phyloP scores from a whole-genome alignment of 768 basidiomycete species.

The Punctularia strigosozonata region DNA sequence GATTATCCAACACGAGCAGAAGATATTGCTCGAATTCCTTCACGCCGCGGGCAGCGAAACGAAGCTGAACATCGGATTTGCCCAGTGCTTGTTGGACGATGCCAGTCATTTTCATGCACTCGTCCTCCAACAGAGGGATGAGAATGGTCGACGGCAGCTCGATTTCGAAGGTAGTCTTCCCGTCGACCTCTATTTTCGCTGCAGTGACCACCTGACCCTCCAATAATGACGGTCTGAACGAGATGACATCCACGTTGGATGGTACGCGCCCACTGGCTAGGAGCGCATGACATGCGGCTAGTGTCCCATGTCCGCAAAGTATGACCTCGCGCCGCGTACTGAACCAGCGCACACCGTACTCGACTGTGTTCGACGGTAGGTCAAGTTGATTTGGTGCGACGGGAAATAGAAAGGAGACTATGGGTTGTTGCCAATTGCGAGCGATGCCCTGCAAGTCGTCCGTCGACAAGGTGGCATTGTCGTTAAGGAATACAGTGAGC shows the following conservation, averaged over 20 bases:
- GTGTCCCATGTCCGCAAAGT: conserved; percentile 10
- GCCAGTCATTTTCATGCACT: conserved; percentile 18
- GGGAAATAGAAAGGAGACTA: conserved; percentile 23
- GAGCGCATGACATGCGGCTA: conserved; percentile 29
- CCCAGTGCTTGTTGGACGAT: conserved; percentile 27
- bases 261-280: conserved; percentile 7
- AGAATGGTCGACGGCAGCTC: conserved; percentile 20
- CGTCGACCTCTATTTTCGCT: conserved; percentile 3
- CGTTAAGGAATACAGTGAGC: conserved; percentile 25
- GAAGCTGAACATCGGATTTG: conserved; percentile 20
- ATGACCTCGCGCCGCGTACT: conserved; percentile 1
- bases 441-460: conserved; percentile 23
- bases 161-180: conserved; percentile 22
- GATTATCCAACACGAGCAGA: conserved; percentile 29
- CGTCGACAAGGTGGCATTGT: conserved; percentile 12
- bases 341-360: conserved; percentile 21
- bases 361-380: conserved; percentile 9
- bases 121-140: conserved; percentile 16
- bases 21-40: conserved; percentile 23
- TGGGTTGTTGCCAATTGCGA: conserved; percentile 34
- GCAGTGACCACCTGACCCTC: conserved; percentile 15
- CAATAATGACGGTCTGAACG: conserved; percentile 16
- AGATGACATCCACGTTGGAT: conserved; percentile 2
- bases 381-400: conserved; percentile 12
- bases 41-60: conserved; percentile 25